Evolutionary conservation across 2,329 filamentous ascomycete species (phyloP).

Genomic region (Rhexocercosporidium sp.): DNA sequence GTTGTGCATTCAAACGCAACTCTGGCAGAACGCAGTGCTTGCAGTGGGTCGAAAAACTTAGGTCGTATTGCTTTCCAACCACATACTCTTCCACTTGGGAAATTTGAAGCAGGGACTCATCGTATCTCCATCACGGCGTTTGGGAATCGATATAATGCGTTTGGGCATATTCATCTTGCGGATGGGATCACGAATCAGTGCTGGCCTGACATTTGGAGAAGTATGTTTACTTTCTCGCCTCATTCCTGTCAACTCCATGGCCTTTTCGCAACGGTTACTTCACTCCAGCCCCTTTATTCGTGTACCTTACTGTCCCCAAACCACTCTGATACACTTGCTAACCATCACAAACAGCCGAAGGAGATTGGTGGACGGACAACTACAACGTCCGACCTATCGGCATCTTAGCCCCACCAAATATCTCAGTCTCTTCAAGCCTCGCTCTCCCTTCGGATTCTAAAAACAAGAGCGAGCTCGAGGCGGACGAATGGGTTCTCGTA

Average conservation of each 20-base stretch:
- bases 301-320: too few species aligned
- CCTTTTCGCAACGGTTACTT: neutral
- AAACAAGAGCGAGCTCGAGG: neutral
- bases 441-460: too few species aligned
- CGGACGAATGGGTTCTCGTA: constrained; percentile 7
- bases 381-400: constrained; percentile 32
- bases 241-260: neutral
- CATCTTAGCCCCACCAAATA: constrained; percentile 14
- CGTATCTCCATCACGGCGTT: constrained; percentile 35
- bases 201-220: constrained; percentile 35
- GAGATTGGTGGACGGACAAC: constrained; percentile 34
- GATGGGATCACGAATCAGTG: constrained; percentile 33
- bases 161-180: constrained; percentile 38
- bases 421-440: neutral
- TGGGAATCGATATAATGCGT: constrained; percentile 41
- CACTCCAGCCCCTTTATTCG: too few species aligned
- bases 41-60: constrained; percentile 17
- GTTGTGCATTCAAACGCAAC: constrained; percentile 19
- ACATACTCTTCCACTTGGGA: constrained; percentile 30
- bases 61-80: constrained; percentile 39
- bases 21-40: neutral
- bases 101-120: constrained; percentile 24
- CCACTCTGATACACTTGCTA: too few species aligned
- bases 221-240: constrained; percentile 22
- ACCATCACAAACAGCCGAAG: constrained; percentile 20